Evolutionary conservation across 257 asterid species (phyloP), one percentile per base, ranked within the genome.

Genomic region (Penstemon davidsonii): DNA sequence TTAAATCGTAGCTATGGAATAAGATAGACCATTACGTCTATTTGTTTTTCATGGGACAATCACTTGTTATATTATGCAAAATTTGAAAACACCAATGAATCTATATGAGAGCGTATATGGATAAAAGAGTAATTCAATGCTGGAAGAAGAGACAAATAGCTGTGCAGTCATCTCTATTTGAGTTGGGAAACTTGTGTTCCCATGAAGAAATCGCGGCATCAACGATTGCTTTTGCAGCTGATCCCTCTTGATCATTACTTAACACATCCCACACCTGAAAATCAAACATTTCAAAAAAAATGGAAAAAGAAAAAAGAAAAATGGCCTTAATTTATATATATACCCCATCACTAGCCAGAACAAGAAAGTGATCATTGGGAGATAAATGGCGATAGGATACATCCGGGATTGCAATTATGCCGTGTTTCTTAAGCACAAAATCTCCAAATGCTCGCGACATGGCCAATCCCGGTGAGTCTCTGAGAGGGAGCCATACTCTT

Each of bases 381-480:
- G 89, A 76, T 19, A 92, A 18, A 11, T 67, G 85, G 61, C 77
- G 91, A 75, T 78, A 74, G 42, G 86, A 73, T 42, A 89, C 82
- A 7, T 88, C 91, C 4, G 98, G 98, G 38, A 61, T 54, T 72
- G 95, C 77, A 54, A 88, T 90, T 8, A 92, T 47, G 41, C 97
- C 97, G 43, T 86, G 81, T 39, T 73, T 61, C 67, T 92, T 92
- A 1, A 89, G 90, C 53, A 82, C 56, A 4, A 89, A 89, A 67
- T 92, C 98, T 1, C 97, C 97, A 4, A 89, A 88, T 18, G 95
- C 92, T 8, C 91, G 81, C 10, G 98, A 86, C 95, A 90, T 92
- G 62, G 98, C 98, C 8, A 92, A 81, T 51, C 98, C 98, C 0
- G 97, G 97, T 18, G 88, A 80, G 43, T 92, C 85, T 0, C 82